These are phyloP conservation scores for Dalbergia oliveri DNA, from an alignment of 306 rosid genomes.

Conservation along the genomic window DNA sequence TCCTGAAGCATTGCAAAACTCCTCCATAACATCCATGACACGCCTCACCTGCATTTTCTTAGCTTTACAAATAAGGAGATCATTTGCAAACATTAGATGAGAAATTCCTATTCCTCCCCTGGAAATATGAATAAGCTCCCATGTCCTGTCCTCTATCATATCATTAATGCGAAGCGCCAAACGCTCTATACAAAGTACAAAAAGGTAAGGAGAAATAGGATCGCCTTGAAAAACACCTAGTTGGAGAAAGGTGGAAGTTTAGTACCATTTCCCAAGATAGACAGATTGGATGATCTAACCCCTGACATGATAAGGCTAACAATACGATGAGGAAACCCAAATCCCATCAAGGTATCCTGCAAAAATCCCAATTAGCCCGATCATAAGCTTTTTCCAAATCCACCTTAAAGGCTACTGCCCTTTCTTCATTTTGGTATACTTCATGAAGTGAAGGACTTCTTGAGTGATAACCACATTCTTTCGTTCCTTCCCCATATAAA, in stretches of 20 bases:
- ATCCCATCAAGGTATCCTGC: background rate
- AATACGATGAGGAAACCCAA: background rate
- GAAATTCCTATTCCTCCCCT: background rate
- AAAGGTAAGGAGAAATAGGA: background rate
- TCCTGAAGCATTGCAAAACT: too few relatives aligned
- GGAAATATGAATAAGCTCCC: background rate
- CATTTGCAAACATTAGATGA: background rate
- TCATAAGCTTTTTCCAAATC: background rate
- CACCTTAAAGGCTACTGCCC: too few relatives aligned
- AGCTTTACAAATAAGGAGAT: too few relatives aligned
- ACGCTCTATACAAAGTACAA: background rate
- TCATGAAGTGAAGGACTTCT: background rate
- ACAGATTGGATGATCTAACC: background rate
- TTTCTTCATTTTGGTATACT: background rate
- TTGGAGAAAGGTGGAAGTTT: background rate
- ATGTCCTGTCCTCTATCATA: background rate
- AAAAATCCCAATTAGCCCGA: background rate
- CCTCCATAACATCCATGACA: too few relatives aligned
- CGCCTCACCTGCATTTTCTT: too few relatives aligned
- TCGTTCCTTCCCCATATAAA: background rate
- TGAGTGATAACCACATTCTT: too few relatives aligned
- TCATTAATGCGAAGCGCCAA: background rate
- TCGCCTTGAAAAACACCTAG: background rate
- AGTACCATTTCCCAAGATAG: background rate
- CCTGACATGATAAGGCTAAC: background rate